phyloP scores from a whole-genome alignment of 768 basidiomycete genomes.

The Tephrocybe sp. region DNA sequence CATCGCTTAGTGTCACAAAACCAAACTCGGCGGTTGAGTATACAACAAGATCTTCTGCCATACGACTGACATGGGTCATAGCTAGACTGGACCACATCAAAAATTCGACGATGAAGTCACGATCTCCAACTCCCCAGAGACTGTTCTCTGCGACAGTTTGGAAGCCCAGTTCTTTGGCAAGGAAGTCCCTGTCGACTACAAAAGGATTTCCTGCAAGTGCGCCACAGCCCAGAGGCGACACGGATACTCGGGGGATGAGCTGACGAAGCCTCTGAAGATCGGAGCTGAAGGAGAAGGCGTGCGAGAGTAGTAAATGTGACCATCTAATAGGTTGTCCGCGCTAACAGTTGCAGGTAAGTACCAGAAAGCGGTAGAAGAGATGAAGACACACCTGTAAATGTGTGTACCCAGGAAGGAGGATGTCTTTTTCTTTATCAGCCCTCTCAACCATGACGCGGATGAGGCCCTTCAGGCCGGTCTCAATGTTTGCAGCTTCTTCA shows the following conservation, averaged over 20 bases:
- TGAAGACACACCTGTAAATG: conserved; percentile 77
- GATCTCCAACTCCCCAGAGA: conserved; percentile 93
- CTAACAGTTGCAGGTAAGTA: conserved; percentile 37
- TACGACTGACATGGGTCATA: conserved; percentile 91
- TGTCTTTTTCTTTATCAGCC: conserved; percentile 90
- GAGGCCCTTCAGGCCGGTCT: conserved; percentile 69
- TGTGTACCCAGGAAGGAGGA: conserved; percentile 93
- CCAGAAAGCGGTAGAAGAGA: neutral
- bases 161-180: conserved; percentile 90
- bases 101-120: conserved; percentile 97
- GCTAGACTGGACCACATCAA: conserved; percentile 93
- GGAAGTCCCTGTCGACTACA: conserved; percentile 88
- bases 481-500: conserved; percentile 68
- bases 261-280: conserved; percentile 86
- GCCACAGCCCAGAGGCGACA: conserved; percentile 91
- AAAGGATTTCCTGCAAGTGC: conserved; percentile 98
- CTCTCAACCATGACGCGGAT: conserved; percentile 89
- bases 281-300: conserved; percentile 89
- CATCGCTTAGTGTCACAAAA: conserved; percentile 94
- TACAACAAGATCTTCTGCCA: conserved; percentile 95
- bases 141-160: conserved; percentile 90
- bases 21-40: conserved; percentile 98
- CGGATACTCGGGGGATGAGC: conserved; percentile 86
- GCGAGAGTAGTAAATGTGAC: conserved; percentile 95
- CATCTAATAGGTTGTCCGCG: conserved; percentile 98